Conservation (phyloP, 208 protist genomes). For the Tritrichomonas musculus region DNA sequence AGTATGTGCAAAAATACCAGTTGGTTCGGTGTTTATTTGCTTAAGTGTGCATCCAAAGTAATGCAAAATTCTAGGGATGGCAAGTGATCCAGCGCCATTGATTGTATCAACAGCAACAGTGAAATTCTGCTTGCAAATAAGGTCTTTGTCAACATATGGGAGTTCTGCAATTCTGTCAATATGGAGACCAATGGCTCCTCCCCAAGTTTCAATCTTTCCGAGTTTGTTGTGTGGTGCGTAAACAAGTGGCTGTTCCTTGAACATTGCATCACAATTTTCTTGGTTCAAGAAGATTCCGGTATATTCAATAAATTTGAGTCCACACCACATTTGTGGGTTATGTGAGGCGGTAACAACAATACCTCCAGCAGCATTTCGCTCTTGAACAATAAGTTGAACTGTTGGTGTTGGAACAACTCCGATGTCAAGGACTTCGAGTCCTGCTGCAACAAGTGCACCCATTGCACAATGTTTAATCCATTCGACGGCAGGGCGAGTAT, state of each 20-base stretch:
- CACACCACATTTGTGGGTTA: constrained; percentile 20
- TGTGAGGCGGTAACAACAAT: neutral
- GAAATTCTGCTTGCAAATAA: neutral
- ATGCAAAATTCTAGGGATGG: neutral
- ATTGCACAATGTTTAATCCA: neutral
- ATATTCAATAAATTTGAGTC: constrained; percentile 14
- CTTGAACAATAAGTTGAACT: constrained; percentile 1
- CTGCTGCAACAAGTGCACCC: neutral
- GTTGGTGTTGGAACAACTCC: constrained; percentile 30
- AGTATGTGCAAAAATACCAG: neutral
- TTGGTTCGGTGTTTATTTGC: constrained; percentile 18
- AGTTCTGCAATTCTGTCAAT: neutral
- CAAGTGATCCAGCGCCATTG: constrained; percentile 15
- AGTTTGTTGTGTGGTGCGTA: neutral
- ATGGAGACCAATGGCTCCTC: neutral
- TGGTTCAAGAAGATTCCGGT: constrained; percentile 12
- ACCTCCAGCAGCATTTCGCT: neutral
- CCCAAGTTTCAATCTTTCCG: neutral
- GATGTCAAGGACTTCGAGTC: neutral
- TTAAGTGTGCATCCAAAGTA: neutral
- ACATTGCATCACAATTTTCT: neutral
- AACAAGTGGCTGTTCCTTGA: neutral
- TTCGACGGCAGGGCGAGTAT: neutral
- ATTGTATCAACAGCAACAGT: constrained; percentile 18
- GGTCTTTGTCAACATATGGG: neutral